Evolutionary conservation across 805 yeast species (phyloP).

Genomic region (Groenewaldozyma salmanticensis): DNA sequence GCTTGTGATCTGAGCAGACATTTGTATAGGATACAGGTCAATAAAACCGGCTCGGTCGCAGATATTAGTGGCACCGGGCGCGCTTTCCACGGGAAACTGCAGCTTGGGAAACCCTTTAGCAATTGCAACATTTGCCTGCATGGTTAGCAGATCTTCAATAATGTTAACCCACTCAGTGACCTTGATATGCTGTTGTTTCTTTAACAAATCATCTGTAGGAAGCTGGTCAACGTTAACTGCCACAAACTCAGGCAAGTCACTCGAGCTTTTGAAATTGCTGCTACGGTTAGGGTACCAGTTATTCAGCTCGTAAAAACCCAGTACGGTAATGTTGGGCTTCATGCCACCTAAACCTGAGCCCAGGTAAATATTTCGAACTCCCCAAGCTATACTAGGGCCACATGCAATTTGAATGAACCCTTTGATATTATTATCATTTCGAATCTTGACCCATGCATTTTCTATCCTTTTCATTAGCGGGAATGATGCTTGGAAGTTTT

Average conservation of each 20-base stretch:
- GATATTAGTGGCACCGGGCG: conserved; percentile 8
- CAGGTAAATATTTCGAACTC: conserved; percentile 80
- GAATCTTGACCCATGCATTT: conserved; percentile 71
- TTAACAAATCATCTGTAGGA: conserved; percentile 66
- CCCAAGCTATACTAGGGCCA: conserved; percentile 88
- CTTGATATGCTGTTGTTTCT: conserved; percentile 58
- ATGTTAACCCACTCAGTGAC: conserved; percentile 85
- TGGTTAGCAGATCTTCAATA: conserved; percentile 76
- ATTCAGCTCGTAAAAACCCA: conserved; percentile 74
- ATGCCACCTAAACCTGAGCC: conserved; percentile 98
- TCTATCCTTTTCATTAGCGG: conserved; percentile 64
- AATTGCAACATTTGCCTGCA: conserved; percentile 88
- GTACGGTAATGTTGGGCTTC: conserved; percentile 90
- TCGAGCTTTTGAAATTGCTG: not conserved
- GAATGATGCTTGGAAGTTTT: conserved; percentile 52
- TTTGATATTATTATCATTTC: conserved; percentile 71
- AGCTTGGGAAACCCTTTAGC: conserved; percentile 76
- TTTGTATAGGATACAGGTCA: conserved; percentile 93
- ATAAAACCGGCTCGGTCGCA: conserved; percentile 41
- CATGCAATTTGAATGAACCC: conserved; percentile 91
- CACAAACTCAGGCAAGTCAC: not conserved
- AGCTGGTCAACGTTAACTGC: conserved; percentile 34
- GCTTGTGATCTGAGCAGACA: conserved; percentile 73
- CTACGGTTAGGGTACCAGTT: conserved; percentile 17
- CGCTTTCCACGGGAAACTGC: conserved; percentile 42